Base-by-base conservation (phyloP, 75 land plant species). In the Selaginella tamariscina region DNA sequence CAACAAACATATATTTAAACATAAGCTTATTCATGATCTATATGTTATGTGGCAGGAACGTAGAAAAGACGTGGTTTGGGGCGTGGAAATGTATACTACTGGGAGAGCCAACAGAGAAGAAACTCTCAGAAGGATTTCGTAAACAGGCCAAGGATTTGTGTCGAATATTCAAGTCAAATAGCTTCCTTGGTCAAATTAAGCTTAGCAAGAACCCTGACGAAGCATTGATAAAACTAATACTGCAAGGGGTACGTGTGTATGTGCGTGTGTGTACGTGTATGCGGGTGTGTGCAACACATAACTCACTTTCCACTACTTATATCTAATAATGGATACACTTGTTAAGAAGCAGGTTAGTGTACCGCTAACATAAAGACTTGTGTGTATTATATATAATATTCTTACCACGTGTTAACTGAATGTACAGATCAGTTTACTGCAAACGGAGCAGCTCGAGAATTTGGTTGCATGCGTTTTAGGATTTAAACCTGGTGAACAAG, bases 61-160 rank as follows among this genome's bases (percentile, higher is more conserved):
- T 93, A 68, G 98, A 88, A 77, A 78, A 88, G 31, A 69, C 71
- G 28, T 93, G 98, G 98, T 65, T 93, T 21, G 98, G 98, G 30
- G 76, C 80, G 9, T 93, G 87, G 87, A 84, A 75, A 55, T 86
- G 84, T 44, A 39, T 93, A 59, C 78, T 93, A 39, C 66, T 84
- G 59, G 89, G 88, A 32, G 79, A 83, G 33, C 78, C 75, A 22
- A 66, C 56, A 31, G 56, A 77, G 32, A 27, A 31, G 32, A 31
- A 69, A 9, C 9, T 22, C 11, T 55, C 75, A 27, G 75, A 83
- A 32, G 65, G 29, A 1, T 66, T 79, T 1, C 54, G 56, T 56
- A 33, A 39, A 21, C 68, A 21, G 33, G 67, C 65, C 28, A 70
- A 33, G 32, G 1, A 54, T 11, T 33, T 0, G 24, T 32, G 31